These are phyloP conservation scores for Aspergillus sp. DNA, from an alignment of 2,329 filamentous ascomycete genomes.

Conservation along the genomic window DNA sequence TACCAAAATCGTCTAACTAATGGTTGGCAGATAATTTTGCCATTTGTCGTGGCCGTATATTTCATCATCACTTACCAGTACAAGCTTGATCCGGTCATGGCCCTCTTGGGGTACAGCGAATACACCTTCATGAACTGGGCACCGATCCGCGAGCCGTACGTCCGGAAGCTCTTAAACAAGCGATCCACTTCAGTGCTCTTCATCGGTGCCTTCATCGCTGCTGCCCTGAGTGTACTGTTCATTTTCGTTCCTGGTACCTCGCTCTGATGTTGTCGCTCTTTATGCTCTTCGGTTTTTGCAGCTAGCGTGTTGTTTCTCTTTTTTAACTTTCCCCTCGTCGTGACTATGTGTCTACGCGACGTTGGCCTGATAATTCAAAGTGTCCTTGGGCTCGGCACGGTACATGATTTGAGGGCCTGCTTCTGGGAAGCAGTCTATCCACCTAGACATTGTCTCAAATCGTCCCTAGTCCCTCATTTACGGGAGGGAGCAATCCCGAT, in stretches of 20 bases:
- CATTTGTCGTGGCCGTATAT: constrained; percentile 88
- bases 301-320: not conserved
- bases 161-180: constrained; percentile 76
- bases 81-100: constrained; percentile 85
- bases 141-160: constrained; percentile 80
- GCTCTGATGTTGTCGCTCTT: constrained; percentile 22
- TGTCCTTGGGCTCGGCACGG: not conserved
- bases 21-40: constrained; percentile 61
- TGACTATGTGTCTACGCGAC: not conserved
- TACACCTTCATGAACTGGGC: constrained; percentile 94
- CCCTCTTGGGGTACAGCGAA: constrained; percentile 83
- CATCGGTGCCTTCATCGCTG: constrained; percentile 68
- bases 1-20: constrained; percentile 10
- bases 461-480: not conserved
- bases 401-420: not conserved
- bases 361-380: not conserved
- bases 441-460: not conserved
- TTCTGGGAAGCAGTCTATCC: not conserved
- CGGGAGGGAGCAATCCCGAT: not conserved
- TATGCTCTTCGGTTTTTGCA: not conserved
- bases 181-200: constrained; percentile 74
- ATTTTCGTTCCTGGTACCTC: constrained; percentile 81
- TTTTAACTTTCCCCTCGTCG: not conserved
- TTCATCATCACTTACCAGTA: constrained; percentile 89
- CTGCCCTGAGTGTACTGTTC: constrained; percentile 80